These are phyloP conservation scores for Serendipita vermifera DNA, from an alignment of 768 basidiomycete genomes.

Conservation along the genomic window DNA sequence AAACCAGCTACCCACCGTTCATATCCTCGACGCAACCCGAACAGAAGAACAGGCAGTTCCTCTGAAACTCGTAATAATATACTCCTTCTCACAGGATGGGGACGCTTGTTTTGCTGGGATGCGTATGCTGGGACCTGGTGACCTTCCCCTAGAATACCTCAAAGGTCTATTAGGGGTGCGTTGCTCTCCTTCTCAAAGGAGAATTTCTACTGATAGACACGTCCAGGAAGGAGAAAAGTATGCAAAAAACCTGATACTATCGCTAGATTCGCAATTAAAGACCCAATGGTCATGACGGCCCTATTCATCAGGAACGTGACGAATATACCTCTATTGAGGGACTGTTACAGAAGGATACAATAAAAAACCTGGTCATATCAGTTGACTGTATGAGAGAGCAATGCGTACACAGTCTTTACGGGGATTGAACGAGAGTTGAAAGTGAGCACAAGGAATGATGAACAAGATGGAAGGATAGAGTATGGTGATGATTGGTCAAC, in stretches of 20 bases:
- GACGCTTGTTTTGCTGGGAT: conserved; percentile 45
- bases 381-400: too few relatives aligned
- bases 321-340: too few relatives aligned
- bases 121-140: conserved; percentile 49
- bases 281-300: background rate
- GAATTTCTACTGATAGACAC: background rate
- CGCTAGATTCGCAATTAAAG: conserved; percentile 32
- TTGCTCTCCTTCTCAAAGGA: background rate
- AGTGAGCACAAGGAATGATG: too few relatives aligned
- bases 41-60: conserved; percentile 61
- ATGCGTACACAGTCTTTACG: too few relatives aligned
- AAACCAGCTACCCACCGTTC: conserved; percentile 46
- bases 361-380: too few relatives aligned
- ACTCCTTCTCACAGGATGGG: conserved; percentile 36
- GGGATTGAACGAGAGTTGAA: too few relatives aligned
- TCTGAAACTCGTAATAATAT: conserved; percentile 46
- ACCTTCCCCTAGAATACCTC: conserved; percentile 37
- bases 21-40: conserved; percentile 62
- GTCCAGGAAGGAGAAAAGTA: conserved; percentile 54
- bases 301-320: too few relatives aligned
- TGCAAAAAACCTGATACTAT: conserved; percentile 41
- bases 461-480: too few relatives aligned
- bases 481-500: too few relatives aligned
- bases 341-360: too few relatives aligned
- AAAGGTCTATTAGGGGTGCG: conserved; percentile 44